Conservation (phyloP, 305 asterid species). For the Fraxinus nigra region DNA sequence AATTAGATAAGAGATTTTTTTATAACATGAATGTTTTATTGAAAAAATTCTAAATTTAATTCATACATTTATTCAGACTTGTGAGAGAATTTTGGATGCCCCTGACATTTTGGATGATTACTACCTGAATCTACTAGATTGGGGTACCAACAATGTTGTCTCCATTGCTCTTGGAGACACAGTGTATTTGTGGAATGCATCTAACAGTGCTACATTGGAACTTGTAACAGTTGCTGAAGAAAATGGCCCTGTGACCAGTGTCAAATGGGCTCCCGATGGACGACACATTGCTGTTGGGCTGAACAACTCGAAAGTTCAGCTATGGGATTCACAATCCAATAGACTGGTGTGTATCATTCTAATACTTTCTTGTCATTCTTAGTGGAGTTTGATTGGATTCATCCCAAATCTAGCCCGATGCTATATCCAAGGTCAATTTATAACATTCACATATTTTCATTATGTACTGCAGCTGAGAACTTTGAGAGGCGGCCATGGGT, state of each 20-base stretch:
- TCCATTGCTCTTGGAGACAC: constrained; percentile 85
- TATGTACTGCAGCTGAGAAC: constrained; percentile 36
- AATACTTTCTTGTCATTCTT: not conserved
- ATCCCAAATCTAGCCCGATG: not conserved
- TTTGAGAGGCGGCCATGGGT: constrained; percentile 37
- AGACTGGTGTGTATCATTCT: constrained; percentile 41
- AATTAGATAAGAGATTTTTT: not conserved
- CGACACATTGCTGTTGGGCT: constrained; percentile 67
- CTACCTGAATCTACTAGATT: constrained; percentile 77
- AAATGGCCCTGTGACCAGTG: constrained; percentile 74
- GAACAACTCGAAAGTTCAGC: constrained; percentile 76
- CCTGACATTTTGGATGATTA: constrained; percentile 83
- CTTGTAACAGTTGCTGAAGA: constrained; percentile 70
- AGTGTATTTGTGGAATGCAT: constrained; percentile 84
- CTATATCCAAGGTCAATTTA: not conserved
- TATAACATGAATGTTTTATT: not conserved
- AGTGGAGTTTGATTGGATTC: not conserved
- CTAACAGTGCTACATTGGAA: constrained; percentile 64
- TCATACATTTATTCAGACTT: constrained; percentile 54
- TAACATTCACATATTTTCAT: not conserved
- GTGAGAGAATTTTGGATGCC: constrained; percentile 90
- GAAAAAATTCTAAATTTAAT: not conserved
- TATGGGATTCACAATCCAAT: constrained; percentile 73
- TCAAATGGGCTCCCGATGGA: constrained; percentile 90
- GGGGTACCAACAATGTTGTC: constrained; percentile 87